A percentile compares a stretch with the other conserved stretches of the same genome.
phyloP scores from a whole-genome alignment of 1,284 basidiomycete species.

The Ceratorhiza oryzae-sativae region DNA sequence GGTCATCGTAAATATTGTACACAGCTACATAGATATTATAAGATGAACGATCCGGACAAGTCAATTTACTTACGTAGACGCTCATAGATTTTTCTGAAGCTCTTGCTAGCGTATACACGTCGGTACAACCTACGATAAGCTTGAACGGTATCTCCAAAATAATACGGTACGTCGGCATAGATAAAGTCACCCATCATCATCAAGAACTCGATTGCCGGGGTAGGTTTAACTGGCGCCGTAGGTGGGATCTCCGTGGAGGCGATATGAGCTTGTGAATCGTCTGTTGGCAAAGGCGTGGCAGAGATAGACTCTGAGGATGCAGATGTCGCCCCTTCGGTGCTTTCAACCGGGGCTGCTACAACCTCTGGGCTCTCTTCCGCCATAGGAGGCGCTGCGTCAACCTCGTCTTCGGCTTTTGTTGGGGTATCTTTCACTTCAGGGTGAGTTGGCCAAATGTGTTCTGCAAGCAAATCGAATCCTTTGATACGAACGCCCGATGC shows the following conservation, averaged over 20 bases:
- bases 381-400: conserved; percentile 11
- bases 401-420: conserved; percentile 20
- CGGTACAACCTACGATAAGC: conserved; percentile 70
- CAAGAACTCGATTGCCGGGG: conserved; percentile 23
- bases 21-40: conserved; percentile 56
- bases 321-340: neutral
- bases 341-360: neutral
- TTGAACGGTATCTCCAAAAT: conserved; percentile 63
- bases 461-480: conserved; percentile 72
- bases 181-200: conserved; percentile 62
- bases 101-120: conserved; percentile 67
- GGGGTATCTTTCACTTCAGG: conserved; percentile 14
- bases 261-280: conserved; percentile 18
- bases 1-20: conserved; percentile 70
- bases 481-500: conserved; percentile 60
- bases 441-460: conserved; percentile 56
- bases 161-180: conserved; percentile 76
- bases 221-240: conserved; percentile 12
- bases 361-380: conserved; percentile 36
- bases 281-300: conserved; percentile 36
- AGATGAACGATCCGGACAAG: conserved; percentile 10
- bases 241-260: conserved; percentile 4
- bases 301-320: conserved; percentile 25
- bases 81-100: conserved; percentile 71
- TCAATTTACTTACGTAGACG: conserved; percentile 61